Base-by-base conservation (phyloP, 2,329 filamentous ascomycete species). In the Monilinia laxa region DNA sequence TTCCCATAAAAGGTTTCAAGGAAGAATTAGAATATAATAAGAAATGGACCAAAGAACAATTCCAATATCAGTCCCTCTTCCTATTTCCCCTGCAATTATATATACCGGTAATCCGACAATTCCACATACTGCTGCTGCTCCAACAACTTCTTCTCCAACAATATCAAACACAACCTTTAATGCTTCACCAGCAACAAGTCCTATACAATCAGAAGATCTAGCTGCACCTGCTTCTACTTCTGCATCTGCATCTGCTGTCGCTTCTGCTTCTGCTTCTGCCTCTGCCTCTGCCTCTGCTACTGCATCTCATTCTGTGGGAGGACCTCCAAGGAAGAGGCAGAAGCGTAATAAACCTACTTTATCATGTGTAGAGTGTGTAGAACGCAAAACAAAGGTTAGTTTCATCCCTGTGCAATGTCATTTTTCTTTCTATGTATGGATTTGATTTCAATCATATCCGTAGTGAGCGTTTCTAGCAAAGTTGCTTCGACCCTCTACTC, bases 291-390 rank as follows among this genome's bases (percentile, higher is more conserved):
- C 4, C 1, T 16, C 40, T 42, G 40, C 16, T 14, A 1, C 40
- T 42, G 40, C 12, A 16, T 60, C 71, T 59, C 69, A 49, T 16
- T 62, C 65, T 25, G 10, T 23, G 4, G 25, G 47, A 31, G 70
- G 72, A 54, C 72, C 70, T 14, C 65, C 68, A 4, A 76, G 72
- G 69, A 91, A 90, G 80, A 92, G 90, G 79, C 90, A 93, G 79
- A 93, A 90, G 80, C 86, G 91, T 58, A 94, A 94, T 79, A 94
- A 94, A 77, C 91, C 91, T 4, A 93, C 90, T 1, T 76, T 93
- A 69, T 92, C 89, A 59, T 93, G 91, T 74, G 85, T 88, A 69
- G 90, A 92, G 76, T 94, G 91, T 75, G 91, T 93, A 28, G 90
- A 92, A 78, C 83, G 90, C 71, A 93, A 93, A 79, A 93, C 90